Evolutionary conservation across 176 grass and related monocot genomes (phyloP), one percentile per base, ranked within the genome.

Genomic region (Pontederia crassipes): DNA sequence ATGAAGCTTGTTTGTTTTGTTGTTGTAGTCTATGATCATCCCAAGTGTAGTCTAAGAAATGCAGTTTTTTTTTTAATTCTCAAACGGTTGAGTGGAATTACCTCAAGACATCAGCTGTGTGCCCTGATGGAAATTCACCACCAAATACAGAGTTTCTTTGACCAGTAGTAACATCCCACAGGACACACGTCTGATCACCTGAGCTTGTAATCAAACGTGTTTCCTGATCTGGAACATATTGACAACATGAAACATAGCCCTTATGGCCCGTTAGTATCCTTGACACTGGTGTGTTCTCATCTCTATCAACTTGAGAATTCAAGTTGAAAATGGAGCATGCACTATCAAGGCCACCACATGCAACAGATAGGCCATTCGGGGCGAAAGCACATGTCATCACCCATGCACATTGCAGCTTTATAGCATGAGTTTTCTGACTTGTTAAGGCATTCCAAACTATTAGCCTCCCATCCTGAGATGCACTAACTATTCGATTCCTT

Each of bases 401-500:
- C 93, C 93, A 92, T 71, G 93, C 81, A 48, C 93, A 98, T 17
- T 86, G 81, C 62, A 98, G 71, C 71, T 92, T 98, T 82, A 98
- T 98, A 28, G 93, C 87, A 78, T 98, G 93, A 69, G 93, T 98
- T 71, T 98, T 98, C 60, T 98, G 93, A 65, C 93, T 98, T 20
- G 93, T 98, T 71, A 98, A 80, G 64, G 93, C 93, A 83, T 98
- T 98, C 93, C 93, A 98, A 61, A 98, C 87, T 70, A 98, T 98
- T 69, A 98, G 46, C 69, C 87, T 82, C 62, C 93, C 93, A 76
- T 92, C 93, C 67, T 85, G 84, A 13, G 93, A 91, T 50, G 87
- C 87, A 8, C 93, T 98, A 63, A 98, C 93, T 76, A 98, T 92
- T 79, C 87, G 80, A 74, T 98, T 98, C 81, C 82, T 98, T 78